Percentiles rank a stretch among this genome's conserved stretches.
phyloP scores from a whole-genome alignment of 345 rosid species.

The Xanthoceras sorbifolium region DNA sequence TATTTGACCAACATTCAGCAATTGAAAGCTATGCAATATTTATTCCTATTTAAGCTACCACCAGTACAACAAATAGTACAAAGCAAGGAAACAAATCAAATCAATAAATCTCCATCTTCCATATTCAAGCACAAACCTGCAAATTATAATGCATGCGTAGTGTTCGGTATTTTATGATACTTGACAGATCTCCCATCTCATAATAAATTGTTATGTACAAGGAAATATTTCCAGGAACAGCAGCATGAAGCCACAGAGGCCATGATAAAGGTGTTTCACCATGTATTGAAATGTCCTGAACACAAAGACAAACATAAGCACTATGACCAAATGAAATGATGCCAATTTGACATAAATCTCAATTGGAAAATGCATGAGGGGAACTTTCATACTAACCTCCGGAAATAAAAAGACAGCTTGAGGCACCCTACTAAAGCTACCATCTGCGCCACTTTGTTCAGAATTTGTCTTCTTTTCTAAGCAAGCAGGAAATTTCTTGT shows the following conservation, averaged over 20 bases:
- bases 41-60: background rate
- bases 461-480: conserved; percentile 50
- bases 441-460: conserved; percentile 34
- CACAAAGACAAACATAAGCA: conserved; percentile 25
- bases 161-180: conserved; percentile 80
- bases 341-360: conserved; percentile 17
- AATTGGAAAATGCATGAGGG: conserved; percentile 17
- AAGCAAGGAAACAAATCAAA: conserved; percentile 5
- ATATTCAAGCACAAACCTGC: conserved; percentile 54
- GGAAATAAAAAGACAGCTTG: conserved; percentile 69
- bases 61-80: background rate
- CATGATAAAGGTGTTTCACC: conserved; percentile 64
- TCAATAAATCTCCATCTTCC: conserved; percentile 14
- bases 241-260: conserved; percentile 98
- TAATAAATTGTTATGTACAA: conserved; percentile 72
- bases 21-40: background rate
- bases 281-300: conserved; percentile 64
- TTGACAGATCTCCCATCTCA: conserved; percentile 76
- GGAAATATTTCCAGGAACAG: conserved; percentile 75
- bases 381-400: conserved; percentile 56
- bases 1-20: background rate
- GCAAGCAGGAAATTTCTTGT: conserved; percentile 62
- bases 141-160: conserved; percentile 76
- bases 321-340: conserved; percentile 17
- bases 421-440: conserved; percentile 34